Evolutionary conservation across 129 eudicot species (phyloP).

Genomic region (Flaveria brownii): DNA sequence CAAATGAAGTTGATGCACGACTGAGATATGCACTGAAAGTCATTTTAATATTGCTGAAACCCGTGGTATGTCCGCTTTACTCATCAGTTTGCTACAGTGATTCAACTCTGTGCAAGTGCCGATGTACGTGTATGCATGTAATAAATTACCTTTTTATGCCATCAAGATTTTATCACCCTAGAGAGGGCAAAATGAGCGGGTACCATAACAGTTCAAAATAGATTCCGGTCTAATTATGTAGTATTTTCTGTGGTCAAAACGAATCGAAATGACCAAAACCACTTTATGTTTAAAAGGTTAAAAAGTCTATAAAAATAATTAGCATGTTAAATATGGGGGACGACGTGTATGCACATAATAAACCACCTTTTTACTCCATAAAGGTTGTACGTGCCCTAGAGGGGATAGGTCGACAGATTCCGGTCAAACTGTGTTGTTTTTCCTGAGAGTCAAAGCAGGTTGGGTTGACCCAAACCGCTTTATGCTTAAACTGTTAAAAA

Average conservation of each 20-base stretch:
- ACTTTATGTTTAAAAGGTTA: not conserved
- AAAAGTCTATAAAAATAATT: no score
- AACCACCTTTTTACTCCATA: no score
- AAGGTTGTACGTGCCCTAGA: no score
- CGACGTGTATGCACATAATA: no score
- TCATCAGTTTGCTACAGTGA: not conserved
- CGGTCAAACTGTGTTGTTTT: no score
- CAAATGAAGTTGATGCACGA: slow-evolving; percentile 44
- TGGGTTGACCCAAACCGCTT: not conserved
- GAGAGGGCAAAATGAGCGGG: no score
- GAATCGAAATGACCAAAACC: not conserved
- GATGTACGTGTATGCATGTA: not conserved
- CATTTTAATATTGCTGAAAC: slow-evolving; percentile 58
- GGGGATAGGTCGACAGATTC: no score
- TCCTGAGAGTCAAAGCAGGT: no score
- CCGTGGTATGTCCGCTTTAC: slow-evolving; percentile 49
- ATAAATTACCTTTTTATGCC: not conserved
- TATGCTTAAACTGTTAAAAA: not conserved
- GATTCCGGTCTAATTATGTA: not conserved
- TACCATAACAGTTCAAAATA: not conserved
- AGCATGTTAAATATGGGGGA: not conserved
- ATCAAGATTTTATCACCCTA: not conserved
- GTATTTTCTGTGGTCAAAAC: not conserved
- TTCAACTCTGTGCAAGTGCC: not conserved
- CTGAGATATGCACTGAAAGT: slow-evolving; percentile 57